Percentiles rank a stretch among this genome's conserved stretches.
Evolutionary conservation across 2,329 filamentous ascomycete genomes (phyloP).

Genomic region (Fusarium continuum): DNA sequence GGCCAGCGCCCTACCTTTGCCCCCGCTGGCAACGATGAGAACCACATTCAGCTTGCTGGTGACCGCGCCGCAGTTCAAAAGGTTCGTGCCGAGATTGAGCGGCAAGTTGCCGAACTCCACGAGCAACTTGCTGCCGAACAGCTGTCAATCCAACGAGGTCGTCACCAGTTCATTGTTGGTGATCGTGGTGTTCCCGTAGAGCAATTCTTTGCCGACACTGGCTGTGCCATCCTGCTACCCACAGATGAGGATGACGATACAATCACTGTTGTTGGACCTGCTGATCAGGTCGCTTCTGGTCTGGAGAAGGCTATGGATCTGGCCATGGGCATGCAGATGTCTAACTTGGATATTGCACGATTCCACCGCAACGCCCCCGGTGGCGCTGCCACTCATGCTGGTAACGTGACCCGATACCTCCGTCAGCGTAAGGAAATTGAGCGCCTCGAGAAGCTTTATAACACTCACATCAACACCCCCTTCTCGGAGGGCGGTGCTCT

Average conservation of each 20-base stretch:
- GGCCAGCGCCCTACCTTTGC: constrained; percentile 75
- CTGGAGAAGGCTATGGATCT: constrained; percentile 88
- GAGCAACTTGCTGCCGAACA: constrained; percentile 80
- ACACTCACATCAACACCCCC: constrained; percentile 88
- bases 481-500: constrained; percentile 73
- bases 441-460: constrained; percentile 80
- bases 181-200: constrained; percentile 81
- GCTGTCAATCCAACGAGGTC: constrained; percentile 81
- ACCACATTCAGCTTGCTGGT: constrained; percentile 85
- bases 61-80: constrained; percentile 85
- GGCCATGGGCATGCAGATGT: constrained; percentile 85
- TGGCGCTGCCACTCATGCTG: constrained; percentile 80
- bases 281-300: constrained; percentile 76
- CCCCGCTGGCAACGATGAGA: constrained; percentile 72
- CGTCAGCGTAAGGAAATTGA: constrained; percentile 83
- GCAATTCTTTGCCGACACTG: constrained; percentile 89
- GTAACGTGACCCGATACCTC: constrained; percentile 87
- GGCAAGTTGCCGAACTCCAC: constrained; percentile 77
- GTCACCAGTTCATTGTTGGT: constrained; percentile 95
- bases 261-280: constrained; percentile 84
- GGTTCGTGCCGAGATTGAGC: constrained; percentile 82
- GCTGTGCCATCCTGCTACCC: constrained; percentile 87
- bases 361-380: constrained; percentile 78
- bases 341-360: constrained; percentile 81
- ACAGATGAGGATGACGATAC: constrained; percentile 80